These are phyloP conservation scores for Kwoniella shivajii DNA, from an alignment of 1,284 basidiomycete species.

Conservation along the genomic window DNA sequence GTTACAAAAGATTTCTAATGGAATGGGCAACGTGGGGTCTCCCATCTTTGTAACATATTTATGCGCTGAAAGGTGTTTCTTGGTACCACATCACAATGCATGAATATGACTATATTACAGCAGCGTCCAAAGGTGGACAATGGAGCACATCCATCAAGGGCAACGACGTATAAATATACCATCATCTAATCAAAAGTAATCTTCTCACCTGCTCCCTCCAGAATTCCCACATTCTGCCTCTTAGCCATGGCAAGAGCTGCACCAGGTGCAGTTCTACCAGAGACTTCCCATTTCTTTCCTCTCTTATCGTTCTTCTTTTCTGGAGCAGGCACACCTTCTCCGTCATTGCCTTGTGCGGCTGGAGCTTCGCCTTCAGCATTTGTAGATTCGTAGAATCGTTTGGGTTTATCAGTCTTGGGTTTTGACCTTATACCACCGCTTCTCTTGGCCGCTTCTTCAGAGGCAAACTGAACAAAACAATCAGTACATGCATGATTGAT, in stretches of 20 bases:
- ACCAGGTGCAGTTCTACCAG: constrained; percentile 73
- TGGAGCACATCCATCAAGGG: neutral
- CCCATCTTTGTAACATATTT: too few species aligned
- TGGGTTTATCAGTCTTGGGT: constrained; percentile 13
- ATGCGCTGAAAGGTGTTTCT: too few species aligned
- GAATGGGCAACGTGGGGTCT: neutral
- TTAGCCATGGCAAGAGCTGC: constrained; percentile 87
- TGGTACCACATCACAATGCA: too few species aligned
- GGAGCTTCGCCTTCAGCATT: constrained; percentile 7
- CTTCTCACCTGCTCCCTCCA: constrained; percentile 73
- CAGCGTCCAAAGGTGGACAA: too few species aligned
- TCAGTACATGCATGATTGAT: constrained; percentile 8
- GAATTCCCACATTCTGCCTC: constrained; percentile 80
- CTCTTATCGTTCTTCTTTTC: constrained; percentile 31
- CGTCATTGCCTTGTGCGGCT: constrained; percentile 16
- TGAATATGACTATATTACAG: too few species aligned
- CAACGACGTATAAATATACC: neutral
- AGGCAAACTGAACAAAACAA: constrained; percentile 43
- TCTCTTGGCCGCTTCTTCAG: constrained; percentile 44
- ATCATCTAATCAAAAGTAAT: constrained; percentile 65
- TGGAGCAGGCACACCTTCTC: constrained; percentile 15
- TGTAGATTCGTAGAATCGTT: constrained; percentile 5
- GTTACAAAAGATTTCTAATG: neutral
- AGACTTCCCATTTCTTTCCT: constrained; percentile 53
- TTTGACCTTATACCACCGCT: constrained; percentile 12